Evolutionary conservation across 169 alveolate genomes (phyloP).

Genomic region (Cryptosporidium viatorum): DNA sequence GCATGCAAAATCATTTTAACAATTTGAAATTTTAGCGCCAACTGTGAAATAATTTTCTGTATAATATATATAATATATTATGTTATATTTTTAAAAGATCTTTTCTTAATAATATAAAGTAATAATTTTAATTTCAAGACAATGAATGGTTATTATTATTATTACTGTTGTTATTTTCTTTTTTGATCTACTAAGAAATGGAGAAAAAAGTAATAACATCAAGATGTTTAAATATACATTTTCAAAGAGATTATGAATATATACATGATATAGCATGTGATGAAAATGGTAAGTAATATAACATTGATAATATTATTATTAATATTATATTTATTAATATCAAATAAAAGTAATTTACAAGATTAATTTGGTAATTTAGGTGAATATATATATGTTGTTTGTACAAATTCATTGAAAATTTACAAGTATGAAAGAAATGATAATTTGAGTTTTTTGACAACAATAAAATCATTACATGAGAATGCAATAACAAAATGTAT

Average conservation of each 20-base stretch:
- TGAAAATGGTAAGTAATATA: conserved; percentile 53
- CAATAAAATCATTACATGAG: conserved; percentile 42
- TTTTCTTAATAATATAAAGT: too few relatives aligned
- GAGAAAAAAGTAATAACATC: background rate
- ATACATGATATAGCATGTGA: conserved; percentile 45
- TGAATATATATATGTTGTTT: conserved; percentile 43
- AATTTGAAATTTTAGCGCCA: too few relatives aligned
- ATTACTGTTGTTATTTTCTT: too few relatives aligned
- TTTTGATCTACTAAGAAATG: background rate
- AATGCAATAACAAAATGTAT: conserved; percentile 30
- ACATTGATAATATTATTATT: background rate
- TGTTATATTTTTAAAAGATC: too few relatives aligned
- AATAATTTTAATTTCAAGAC: too few relatives aligned
- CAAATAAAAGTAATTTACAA: too few relatives aligned
- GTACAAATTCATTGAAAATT: conserved; percentile 57
- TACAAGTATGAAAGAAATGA: conserved; percentile 1
- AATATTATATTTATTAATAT: background rate
- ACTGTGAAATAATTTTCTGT: too few relatives aligned
- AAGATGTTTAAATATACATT: conserved; percentile 22
- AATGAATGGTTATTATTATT: too few relatives aligned
- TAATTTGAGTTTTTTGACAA: conserved; percentile 16
- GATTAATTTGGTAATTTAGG: conserved; percentile 8
- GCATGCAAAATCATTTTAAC: background rate
- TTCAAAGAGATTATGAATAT: conserved; percentile 44
- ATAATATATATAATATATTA: too few relatives aligned